Conservation (phyloP, 495 filamentous ascomycete species). For the Penicillium maclennaniae region DNA sequence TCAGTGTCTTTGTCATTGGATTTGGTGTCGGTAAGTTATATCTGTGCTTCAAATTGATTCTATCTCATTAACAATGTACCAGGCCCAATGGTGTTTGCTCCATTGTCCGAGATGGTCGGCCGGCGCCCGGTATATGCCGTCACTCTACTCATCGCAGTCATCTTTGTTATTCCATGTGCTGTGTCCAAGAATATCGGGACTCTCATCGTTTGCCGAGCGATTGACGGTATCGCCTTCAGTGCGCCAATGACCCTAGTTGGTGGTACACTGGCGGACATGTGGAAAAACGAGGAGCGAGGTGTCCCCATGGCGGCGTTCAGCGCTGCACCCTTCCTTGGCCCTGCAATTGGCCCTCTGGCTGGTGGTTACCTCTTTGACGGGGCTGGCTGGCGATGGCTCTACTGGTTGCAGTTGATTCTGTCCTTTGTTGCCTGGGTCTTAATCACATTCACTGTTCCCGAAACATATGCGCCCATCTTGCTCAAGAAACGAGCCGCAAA, state of each 20-base stretch:
- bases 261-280: constrained; percentile 75
- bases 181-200: constrained; percentile 71
- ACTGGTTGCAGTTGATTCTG: constrained; percentile 78
- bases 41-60: background rate
- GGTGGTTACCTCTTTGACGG: constrained; percentile 71
- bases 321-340: constrained; percentile 74
- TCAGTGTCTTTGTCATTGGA: constrained; percentile 74
- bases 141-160: constrained; percentile 57
- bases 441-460: constrained; percentile 76
- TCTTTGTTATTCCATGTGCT: constrained; percentile 76
- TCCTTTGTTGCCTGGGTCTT: constrained; percentile 60
- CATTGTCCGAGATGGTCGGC: constrained; percentile 69
- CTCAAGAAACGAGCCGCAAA: constrained; percentile 62
- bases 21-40: constrained; percentile 63
- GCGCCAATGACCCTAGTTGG: constrained; percentile 82
- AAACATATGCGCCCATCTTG: constrained; percentile 74
- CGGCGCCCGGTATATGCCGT: constrained; percentile 59
- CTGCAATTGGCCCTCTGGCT: constrained; percentile 67
- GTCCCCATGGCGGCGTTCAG: constrained; percentile 85
- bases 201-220: constrained; percentile 65
- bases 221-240: constrained; percentile 78
- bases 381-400: constrained; percentile 77
- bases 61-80: constrained; percentile 14
- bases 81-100: constrained; percentile 78
- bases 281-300: constrained; percentile 76